These are phyloP conservation scores for Colletotrichum euphorbiae DNA, from an alignment of 2,329 filamentous ascomycete species.

Conservation along the genomic window DNA sequence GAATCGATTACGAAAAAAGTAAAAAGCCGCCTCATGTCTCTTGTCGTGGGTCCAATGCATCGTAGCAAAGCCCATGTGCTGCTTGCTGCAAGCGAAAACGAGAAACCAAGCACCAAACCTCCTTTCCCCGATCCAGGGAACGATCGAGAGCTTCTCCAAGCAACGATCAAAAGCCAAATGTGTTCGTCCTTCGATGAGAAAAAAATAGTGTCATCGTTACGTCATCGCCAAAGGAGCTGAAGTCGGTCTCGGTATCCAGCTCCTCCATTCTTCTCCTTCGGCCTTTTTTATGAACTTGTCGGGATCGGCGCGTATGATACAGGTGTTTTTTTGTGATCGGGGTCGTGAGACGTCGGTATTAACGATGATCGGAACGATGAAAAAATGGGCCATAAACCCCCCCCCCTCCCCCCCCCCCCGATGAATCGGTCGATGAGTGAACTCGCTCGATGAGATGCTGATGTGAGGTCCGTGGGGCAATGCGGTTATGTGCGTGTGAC, in stretches of 20 bases:
- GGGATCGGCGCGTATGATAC: slow-evolving; percentile 23
- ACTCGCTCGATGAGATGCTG: slow-evolving; percentile 37
- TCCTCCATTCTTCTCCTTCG: slow-evolving; percentile 6
- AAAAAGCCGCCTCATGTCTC: slow-evolving; percentile 37
- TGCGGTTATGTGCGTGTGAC: slow-evolving; percentile 30
- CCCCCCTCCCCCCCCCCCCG: too few species aligned
- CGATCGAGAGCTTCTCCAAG: not conserved
- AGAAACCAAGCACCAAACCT: slow-evolving; percentile 1
- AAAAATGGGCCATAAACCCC: slow-evolving; percentile 1
- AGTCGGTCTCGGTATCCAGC: not conserved
- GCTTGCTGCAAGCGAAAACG: slow-evolving; percentile 28
- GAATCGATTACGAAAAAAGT: slow-evolving; percentile 15
- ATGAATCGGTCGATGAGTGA: slow-evolving; percentile 24
- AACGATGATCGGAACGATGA: slow-evolving; percentile 24
- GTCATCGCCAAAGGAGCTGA: slow-evolving; percentile 22
- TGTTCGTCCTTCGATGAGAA: slow-evolving; percentile 10
- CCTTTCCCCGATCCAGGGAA: not conserved
- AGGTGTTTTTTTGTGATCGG: slow-evolving; percentile 8
- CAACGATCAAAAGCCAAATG: not conserved
- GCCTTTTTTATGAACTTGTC: slow-evolving; percentile 29
- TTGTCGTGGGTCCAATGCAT: slow-evolving; percentile 38
- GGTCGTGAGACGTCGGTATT: slow-evolving; percentile 32
- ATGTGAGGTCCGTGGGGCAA: slow-evolving; percentile 24
- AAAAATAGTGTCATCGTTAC: slow-evolving; percentile 14
- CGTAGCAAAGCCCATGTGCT: slow-evolving; percentile 39